These are phyloP conservation scores for Dovyalis caffra DNA, from an alignment of 345 rosid species.

Conservation along the genomic window DNA sequence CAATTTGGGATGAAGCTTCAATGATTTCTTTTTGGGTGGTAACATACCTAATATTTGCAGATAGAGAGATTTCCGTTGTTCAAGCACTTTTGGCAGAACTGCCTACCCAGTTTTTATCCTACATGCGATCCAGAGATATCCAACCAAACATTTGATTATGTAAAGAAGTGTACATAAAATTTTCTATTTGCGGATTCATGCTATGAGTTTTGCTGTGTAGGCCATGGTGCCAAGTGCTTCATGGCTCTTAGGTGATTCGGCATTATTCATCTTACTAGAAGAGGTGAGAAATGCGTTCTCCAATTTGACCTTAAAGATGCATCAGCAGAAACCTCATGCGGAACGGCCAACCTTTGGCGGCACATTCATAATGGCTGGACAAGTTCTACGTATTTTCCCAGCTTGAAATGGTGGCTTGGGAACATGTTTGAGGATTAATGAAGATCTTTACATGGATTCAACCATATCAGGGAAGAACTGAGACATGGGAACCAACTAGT, in stretches of 20 bases:
- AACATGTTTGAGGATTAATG: neutral
- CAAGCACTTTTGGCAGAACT: constrained; percentile 82
- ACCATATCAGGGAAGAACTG: neutral
- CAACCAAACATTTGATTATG: constrained; percentile 44
- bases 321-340: neutral
- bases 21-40: neutral
- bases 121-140: constrained; percentile 69
- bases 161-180: constrained; percentile 30
- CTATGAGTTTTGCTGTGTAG: constrained; percentile 12
- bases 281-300: neutral
- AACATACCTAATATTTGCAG: constrained; percentile 39
- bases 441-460: neutral
- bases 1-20: neutral
- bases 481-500: neutral
- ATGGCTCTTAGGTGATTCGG: constrained; percentile 2
- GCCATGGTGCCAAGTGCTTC: constrained; percentile 10
- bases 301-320: neutral
- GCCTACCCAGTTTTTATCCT: constrained; percentile 77
- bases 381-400: neutral
- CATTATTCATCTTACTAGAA: constrained; percentile 4
- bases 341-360: neutral
- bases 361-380: neutral
- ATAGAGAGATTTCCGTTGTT: constrained; percentile 71
- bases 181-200: constrained; percentile 9
- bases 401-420: neutral